Evolutionary conservation across 768 basidiomycete species (phyloP), one percentile per base, ranked within the genome.

Genomic region (Russula abietina): DNA sequence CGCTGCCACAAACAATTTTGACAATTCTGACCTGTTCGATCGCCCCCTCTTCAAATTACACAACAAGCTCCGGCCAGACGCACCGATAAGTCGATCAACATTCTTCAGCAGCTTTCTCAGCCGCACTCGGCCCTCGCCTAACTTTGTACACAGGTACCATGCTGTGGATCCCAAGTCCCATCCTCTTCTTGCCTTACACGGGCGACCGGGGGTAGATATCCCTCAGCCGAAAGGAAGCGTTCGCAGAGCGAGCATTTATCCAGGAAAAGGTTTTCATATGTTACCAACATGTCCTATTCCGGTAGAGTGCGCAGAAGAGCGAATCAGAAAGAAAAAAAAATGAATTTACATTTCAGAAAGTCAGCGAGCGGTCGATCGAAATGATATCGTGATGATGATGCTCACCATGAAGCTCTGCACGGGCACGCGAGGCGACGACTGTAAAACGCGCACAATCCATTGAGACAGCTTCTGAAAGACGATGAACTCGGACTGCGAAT

Each of bases 151-250:
- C 81, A 82, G 1, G 72, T 73, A 39, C 78, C 74, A 73, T 89
- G 87, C 61, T 80, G 76, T 3, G 79, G 74, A 65, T 78, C 76
- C 84, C 85, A 85, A 2, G 68, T 68, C 8, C 61, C 74, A 49
- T 65, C 50, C 24, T 76, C 74, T 26, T 76, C 74, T 26, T 71
- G 74, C 82, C 81, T 87, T 30, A 81, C 69, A 49, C 87, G 80
- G 33, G 83, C 85, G 3, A 89, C 86, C 0, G 88, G 84, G 1
- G 89, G 89, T 9, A 87, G 77, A 70, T 90, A 87, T 0, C 84
- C 85, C 67, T 91, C 88, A 2, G 77, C 75, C 0, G 86, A 86
- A 24, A 90, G 73, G 30, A 91, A 84, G 19, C 88, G 83, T 53
- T 80, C 75, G 68, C 89, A 92, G 33, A 71, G 73, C 26, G 73